Conservation (phyloP, 2,329 filamentous ascomycete species). For the Pleomassaria siparia region DNA sequence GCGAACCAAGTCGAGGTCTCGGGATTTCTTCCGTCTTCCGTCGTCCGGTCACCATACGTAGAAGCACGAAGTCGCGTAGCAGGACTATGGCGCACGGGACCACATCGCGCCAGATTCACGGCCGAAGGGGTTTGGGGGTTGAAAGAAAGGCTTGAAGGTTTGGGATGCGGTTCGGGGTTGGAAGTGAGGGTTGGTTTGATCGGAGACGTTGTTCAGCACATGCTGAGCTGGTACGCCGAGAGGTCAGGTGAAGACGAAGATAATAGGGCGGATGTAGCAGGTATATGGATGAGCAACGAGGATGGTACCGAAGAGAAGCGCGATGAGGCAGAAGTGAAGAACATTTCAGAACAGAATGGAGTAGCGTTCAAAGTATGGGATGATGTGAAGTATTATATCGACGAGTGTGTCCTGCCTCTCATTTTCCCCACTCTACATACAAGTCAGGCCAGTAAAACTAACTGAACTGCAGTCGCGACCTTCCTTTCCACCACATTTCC, state of each 20-base stretch:
- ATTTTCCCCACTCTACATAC: neutral
- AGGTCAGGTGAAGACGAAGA: conserved; percentile 9
- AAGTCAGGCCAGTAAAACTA: neutral
- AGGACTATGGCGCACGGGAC: conserved; percentile 72
- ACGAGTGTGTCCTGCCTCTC: conserved; percentile 64
- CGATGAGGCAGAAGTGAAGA: conserved; percentile 61
- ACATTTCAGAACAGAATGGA: conserved; percentile 54
- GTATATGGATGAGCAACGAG: conserved; percentile 74
- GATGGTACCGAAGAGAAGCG: conserved; percentile 68
- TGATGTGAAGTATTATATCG: conserved; percentile 78
- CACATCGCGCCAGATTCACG: conserved; percentile 70
- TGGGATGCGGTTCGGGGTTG: conserved; percentile 60
- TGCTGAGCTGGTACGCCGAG: conserved; percentile 53
- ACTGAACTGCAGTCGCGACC: conserved; percentile 60
- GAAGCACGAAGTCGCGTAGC: conserved; percentile 67
- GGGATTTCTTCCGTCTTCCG: conserved; percentile 62
- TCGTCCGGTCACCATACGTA: conserved; percentile 61
- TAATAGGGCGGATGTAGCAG: conserved; percentile 54
- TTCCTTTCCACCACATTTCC: conserved; percentile 58
- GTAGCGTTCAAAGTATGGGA: conserved; percentile 66
- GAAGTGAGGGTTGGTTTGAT: conserved; percentile 64
- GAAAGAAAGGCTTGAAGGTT: conserved; percentile 60
- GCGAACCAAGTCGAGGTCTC: conserved; percentile 73
- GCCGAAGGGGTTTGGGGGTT: conserved; percentile 73
- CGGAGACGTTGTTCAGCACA: conserved; percentile 59